A percentile compares a stretch with the other conserved stretches of the same genome.
Evolutionary conservation across 2,329 filamentous ascomycete species (phyloP).

Genomic region (Aotearoamyces nothofagi): DNA sequence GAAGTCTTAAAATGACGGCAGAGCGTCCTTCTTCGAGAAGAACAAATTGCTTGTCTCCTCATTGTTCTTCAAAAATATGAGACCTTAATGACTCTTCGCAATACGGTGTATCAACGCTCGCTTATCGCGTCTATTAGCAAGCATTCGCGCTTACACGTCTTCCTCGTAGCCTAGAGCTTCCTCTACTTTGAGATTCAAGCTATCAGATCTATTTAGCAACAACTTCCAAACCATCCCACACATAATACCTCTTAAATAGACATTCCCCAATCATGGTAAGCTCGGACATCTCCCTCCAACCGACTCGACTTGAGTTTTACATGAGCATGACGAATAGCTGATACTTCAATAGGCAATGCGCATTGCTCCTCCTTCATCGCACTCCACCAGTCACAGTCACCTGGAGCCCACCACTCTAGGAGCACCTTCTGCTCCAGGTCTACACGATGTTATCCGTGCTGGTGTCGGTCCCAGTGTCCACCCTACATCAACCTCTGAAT

Average conservation of each 20-base stretch:
- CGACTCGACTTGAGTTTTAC: too few species aligned
- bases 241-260: neutral
- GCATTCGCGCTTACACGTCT: conserved; percentile 5
- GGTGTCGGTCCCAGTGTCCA: conserved; percentile 54
- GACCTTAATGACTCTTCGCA: too few species aligned
- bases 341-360: conserved; percentile 56
- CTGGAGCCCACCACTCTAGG: conserved; percentile 38
- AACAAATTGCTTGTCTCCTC: conserved; percentile 7
- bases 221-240: conserved; percentile 3
- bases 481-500: conserved; percentile 26
- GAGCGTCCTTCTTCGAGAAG: neutral
- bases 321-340: conserved; percentile 1
- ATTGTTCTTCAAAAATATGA: conserved; percentile 6
- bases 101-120: too few species aligned
- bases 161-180: conserved; percentile 7
- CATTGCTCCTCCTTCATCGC: conserved; percentile 58
- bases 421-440: conserved; percentile 80
- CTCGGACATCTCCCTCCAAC: conserved; percentile 1
- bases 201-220: too few species aligned
- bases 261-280: conserved; percentile 13
- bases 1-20: conserved; percentile 9
- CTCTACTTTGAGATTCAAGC: conserved; percentile 3
- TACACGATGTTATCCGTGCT: conserved; percentile 84
- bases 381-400: conserved; percentile 53
- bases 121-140: conserved; percentile 4